Evolutionary conservation across 805 yeast genomes (phyloP), one percentile per base, ranked within the genome.

Genomic region (Ogataea pilisensis): DNA sequence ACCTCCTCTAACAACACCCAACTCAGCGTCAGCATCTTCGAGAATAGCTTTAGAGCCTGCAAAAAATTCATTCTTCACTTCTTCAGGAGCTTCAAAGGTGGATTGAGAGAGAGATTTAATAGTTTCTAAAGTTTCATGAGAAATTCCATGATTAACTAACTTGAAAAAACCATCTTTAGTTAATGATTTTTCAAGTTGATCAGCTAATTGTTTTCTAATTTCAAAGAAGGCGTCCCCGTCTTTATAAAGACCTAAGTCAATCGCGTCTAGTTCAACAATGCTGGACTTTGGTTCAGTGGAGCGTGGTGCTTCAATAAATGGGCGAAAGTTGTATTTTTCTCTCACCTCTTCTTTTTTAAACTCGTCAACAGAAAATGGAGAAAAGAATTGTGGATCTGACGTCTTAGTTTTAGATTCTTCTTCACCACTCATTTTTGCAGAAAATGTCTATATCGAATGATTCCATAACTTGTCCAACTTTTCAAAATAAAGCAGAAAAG

Each of bases 1-100:
- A 28, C 57, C 56, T 6, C 75, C 76, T 17, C 75, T 55, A 45
- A 72, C 73, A 7, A 72, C 73, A 0, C 78, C 77, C 11, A 64
- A 46, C 2, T 60, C 55, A 21, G 50, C 39, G 6, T 50, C 46
- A 2, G 37, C 31, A 51, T 62, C 54, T 48, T 54, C 18, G 62
- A 69, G 21, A 21, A 52, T 34, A 7, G 34, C 29, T 11, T 34
- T 31, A 17, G 35, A n/a, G 2, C 76, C 76, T 3, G 75, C 73
- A 11, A 66, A 42, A 41, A 58, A 66, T 28, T 65, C 41, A 21
- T 50, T 47, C 50, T 72, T 71, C 27, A 55, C 64, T 20, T 66
- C 71, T 16, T 65, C 66, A 2, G 73, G 67, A 6, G 68, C 48
- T 31, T 68, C 70, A 31, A 69, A 55, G 2, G 70, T 55, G 1